Conservation (phyloP, 306 rosid species). For the Rosa persica region DNA sequence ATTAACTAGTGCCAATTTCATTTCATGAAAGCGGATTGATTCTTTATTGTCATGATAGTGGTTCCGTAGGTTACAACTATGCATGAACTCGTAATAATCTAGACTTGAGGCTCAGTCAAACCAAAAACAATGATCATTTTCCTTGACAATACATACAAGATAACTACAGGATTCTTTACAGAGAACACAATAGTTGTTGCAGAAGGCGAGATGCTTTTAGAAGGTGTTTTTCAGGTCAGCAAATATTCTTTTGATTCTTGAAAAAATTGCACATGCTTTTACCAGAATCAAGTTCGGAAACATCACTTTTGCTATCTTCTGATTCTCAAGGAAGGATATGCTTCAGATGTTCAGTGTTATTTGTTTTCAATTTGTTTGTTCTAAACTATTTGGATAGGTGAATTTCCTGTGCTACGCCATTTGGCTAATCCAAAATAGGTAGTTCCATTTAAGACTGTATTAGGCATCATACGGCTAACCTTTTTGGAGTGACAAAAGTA, state of each 20-base stretch:
- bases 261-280: neutral
- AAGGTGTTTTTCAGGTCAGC: slow-evolving; percentile 80
- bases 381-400: neutral
- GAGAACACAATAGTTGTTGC: slow-evolving; percentile 96
- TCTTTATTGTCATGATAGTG: neutral
- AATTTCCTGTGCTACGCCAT: neutral
- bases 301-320: neutral
- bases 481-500: neutral
- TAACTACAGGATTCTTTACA: slow-evolving; percentile 87
- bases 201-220: slow-evolving; percentile 89
- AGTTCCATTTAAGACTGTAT: neutral
- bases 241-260: neutral
- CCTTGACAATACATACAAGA: slow-evolving; percentile 82
- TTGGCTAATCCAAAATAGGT: neutral
- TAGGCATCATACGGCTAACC: neutral
- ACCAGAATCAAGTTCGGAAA: neutral
- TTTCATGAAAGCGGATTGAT: neutral
- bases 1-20: neutral
- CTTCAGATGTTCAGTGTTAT: neutral
- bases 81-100: neutral
- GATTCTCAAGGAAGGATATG: neutral
- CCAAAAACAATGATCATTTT: slow-evolving; percentile 32
- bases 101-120: slow-evolving; percentile 17
- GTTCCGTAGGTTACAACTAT: slow-evolving; percentile 7
- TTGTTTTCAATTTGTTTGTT: neutral